Evolutionary conservation across 371 early-diverging fungal species (phyloP).

Genomic region (Thermomucor indicae-seudaticae): DNA sequence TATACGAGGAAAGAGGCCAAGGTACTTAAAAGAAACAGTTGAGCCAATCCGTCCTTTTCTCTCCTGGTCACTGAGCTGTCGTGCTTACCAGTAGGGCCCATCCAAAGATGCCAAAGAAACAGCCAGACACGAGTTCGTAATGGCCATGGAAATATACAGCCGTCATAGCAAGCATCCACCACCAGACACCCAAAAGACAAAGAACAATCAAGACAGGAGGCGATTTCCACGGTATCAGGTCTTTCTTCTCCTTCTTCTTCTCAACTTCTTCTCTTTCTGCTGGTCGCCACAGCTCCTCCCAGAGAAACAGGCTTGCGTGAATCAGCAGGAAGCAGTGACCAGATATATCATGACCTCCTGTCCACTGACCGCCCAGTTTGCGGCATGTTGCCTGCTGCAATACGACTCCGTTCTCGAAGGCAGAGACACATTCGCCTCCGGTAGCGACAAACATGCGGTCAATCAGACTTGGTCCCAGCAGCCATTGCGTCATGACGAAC

Average conservation of each 20-base stretch:
- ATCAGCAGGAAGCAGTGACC: slow-evolving; percentile 89
- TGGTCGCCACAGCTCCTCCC: slow-evolving; percentile 56
- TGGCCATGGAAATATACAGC: slow-evolving; percentile 73
- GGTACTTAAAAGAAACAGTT: too few species aligned
- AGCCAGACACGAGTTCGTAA: slow-evolving; percentile 68
- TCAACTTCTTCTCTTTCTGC: slow-evolving; percentile 13
- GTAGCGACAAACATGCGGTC: slow-evolving; percentile 72
- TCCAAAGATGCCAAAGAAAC: slow-evolving; percentile 63
- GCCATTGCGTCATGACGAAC: slow-evolving; percentile 79
- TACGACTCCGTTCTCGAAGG: slow-evolving; percentile 4
- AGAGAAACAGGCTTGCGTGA: slow-evolving; percentile 78
- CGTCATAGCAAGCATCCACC: slow-evolving; percentile 74
- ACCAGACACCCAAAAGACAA: slow-evolving; percentile 57
- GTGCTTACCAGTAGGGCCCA: slow-evolving; percentile 55
- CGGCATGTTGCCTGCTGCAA: slow-evolving; percentile 50
- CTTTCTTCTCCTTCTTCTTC: too few species aligned
- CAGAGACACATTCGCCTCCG: slow-evolving; percentile 59
- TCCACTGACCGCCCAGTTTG: slow-evolving; percentile 66
- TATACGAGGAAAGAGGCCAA: too few species aligned
- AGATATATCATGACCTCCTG: slow-evolving; percentile 77
- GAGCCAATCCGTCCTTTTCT: too few species aligned
- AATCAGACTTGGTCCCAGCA: slow-evolving; percentile 75
- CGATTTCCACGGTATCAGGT: too few species aligned
- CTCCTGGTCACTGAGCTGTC: too few species aligned
- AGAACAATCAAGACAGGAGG: slow-evolving; percentile 22